A percentile compares a stretch with the other conserved stretches of the same genome.
Evolutionary conservation across 208 protist genomes (phyloP).

Genomic region (Sergeia podlipaevii): DNA sequence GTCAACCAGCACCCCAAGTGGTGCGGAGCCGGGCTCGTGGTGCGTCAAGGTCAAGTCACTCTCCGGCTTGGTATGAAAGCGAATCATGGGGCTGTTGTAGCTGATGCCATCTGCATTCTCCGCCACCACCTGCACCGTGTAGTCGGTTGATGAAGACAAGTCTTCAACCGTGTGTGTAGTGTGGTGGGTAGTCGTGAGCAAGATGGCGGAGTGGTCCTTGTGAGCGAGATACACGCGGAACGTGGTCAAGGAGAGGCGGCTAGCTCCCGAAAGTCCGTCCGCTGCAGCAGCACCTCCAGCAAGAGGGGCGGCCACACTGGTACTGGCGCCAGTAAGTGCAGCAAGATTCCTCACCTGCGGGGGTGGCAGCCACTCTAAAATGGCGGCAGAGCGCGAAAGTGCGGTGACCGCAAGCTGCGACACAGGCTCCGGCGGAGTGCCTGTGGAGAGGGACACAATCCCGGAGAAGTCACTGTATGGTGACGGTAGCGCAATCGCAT

Average conservation of each 20-base stretch:
- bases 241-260: background rate
- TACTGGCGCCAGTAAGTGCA: no score
- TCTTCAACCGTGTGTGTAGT: conserved; percentile 42
- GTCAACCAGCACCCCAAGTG: conserved; percentile 12
- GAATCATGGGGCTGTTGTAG: conserved; percentile 75
- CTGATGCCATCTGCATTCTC: conserved; percentile 81
- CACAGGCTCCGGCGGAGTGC: conserved; percentile 80
- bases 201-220: conserved; percentile 32
- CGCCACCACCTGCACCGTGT: conserved; percentile 79
- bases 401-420: conserved; percentile 41
- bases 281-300: background rate
- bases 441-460: conserved; percentile 57
- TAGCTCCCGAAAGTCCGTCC: background rate
- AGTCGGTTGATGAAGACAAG: conserved; percentile 65
- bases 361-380: conserved; percentile 67
- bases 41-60: conserved; percentile 44
- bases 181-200: conserved; percentile 24
- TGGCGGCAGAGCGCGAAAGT: conserved; percentile 54
- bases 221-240: conserved; percentile 71
- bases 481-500: background rate
- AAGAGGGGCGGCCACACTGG: conserved; percentile 9
- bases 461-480: conserved; percentile 76
- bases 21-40: conserved; percentile 16
- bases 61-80: conserved; percentile 66
- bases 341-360: no score